phyloP scores from a whole-genome alignment of 2,329 filamentous ascomycete species.

The Diatrype stigma region DNA sequence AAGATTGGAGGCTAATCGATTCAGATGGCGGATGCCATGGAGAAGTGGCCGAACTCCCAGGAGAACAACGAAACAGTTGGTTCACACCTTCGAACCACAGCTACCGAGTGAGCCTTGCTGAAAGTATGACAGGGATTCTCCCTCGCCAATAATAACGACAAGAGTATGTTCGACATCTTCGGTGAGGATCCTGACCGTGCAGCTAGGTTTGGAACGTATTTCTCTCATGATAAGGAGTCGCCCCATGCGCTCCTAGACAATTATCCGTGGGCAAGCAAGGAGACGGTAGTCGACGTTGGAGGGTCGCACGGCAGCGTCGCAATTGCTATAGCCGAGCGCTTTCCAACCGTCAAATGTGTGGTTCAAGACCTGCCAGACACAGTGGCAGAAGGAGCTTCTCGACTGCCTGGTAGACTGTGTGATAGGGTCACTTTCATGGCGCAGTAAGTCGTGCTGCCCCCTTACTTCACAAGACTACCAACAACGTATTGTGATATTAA shows the following conservation, averaged over 20 bases:
- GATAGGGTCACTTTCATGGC: too few species aligned
- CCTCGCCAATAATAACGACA: slow-evolving; percentile 19
- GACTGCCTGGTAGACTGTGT: too few species aligned
- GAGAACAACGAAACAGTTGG: slow-evolving; percentile 19
- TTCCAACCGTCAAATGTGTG: too few species aligned
- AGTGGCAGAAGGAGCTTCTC: too few species aligned
- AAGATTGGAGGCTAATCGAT: not conserved
- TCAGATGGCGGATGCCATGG: slow-evolving; percentile 19
- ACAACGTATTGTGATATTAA: too few species aligned
- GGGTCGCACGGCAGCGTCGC: too few species aligned
- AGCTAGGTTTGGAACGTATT: slow-evolving; percentile 13
- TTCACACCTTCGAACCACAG: not conserved
- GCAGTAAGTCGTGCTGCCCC: too few species aligned
- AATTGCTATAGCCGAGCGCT: too few species aligned
- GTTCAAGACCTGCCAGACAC: too few species aligned
- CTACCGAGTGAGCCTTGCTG: not conserved
- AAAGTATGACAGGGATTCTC: slow-evolving; percentile 13
- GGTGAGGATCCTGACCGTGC: slow-evolving; percentile 12
- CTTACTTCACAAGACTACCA: too few species aligned
- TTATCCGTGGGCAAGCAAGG: slow-evolving; percentile 5
- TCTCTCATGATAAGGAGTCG: slow-evolving; percentile 9
- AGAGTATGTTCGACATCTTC: slow-evolving; percentile 21
- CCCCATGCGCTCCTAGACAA: slow-evolving; percentile 14
- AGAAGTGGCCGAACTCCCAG: slow-evolving; percentile 23
- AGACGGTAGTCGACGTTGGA: too few species aligned